Percentiles rank a stretch among this genome's conserved stretches.
phyloP scores from a whole-genome alignment of 495 filamentous ascomycete genomes.

The Talaromyces liani region DNA sequence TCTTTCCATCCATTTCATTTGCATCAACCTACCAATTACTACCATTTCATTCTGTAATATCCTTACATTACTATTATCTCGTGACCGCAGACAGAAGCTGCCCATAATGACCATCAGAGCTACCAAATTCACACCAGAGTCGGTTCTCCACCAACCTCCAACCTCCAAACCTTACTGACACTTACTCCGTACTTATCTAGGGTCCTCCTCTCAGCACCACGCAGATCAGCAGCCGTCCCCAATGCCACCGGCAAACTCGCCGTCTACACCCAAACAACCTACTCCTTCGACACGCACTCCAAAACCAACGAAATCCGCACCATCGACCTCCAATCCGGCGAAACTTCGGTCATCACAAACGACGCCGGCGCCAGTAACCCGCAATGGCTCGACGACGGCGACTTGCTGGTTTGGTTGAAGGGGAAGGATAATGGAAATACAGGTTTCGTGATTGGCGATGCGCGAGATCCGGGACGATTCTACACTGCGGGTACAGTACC shows the following conservation, averaged over 20 bases:
- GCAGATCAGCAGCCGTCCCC: constrained; percentile 68
- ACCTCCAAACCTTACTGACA: constrained; percentile 9
- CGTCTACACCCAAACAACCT: constrained; percentile 68
- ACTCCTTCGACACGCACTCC: constrained; percentile 75
- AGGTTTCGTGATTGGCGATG: constrained; percentile 51
- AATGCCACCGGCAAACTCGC: constrained; percentile 63
- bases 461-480: constrained; percentile 44
- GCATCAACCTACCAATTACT: too few species aligned
- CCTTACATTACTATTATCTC: too few species aligned
- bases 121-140: constrained; percentile 68
- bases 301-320: constrained; percentile 69
- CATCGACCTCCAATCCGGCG: constrained; percentile 61
- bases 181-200: constrained; percentile 14
- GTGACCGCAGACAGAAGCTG: too few species aligned
- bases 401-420: constrained; percentile 62
- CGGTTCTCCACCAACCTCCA: constrained; percentile 9
- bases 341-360: constrained; percentile 58
- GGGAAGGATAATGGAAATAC: constrained; percentile 60
- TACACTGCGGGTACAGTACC: constrained; percentile 58
- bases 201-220: constrained; percentile 77
- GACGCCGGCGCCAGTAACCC: constrained; percentile 59
- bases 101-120: constrained; percentile 65
- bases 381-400: constrained; percentile 61
- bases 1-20: not conserved
- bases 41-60: too few species aligned